Evolutionary conservation across 805 yeast genomes (phyloP), one percentile per base, ranked within the genome.

Genomic region (Yamadazyma phyllophila): DNA sequence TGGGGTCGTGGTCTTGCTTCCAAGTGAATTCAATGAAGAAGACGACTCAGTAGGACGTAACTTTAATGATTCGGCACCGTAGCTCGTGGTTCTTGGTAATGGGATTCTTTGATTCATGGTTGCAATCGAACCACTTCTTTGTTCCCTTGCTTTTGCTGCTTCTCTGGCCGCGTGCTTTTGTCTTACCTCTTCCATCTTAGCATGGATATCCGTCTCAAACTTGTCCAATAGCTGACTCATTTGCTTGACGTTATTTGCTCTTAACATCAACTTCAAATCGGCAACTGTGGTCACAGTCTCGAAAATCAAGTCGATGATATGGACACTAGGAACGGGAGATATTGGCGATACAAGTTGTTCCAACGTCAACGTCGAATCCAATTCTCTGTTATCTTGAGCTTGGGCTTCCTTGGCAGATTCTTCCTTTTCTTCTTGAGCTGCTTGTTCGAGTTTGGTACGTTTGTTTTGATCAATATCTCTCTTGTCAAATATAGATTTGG

Each of bases 211-310:
- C 11, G 41, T 43, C 31, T 60, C 65, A 39, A 66, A 70, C 27
- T 59, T 51, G n/a, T 51, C 56, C 34, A 76, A 58, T 11, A 65
- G 61, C 20, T 60, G 59, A 12, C 76, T 62, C 77, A 81, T 77
- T 43, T 77, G 79, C 40, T 77, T 60, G 1, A 73, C 80, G 56
- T 82, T 81, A 47, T 73, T 60, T 0, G 83, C 74, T 44, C 86
- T 65, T 39, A 82, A 56, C 73, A 84, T 74, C 48, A 86, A 61
- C 54, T 82, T 81, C 64, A 81, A 69, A 56, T 86, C 92, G 48
- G 82, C 77, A 0, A 80, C 80, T 36, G 83, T 60, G 0, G 82
- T 78, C 0, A 85, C 82, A 4, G 79, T 66, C 51, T 86, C 88
- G 54, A 78, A 80, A 36, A 85, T 76, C 38, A 80, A 60, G 47